Evolutionary conservation across 441 rosid species (phyloP).

Genomic region (Adansonia madagascariensis): DNA sequence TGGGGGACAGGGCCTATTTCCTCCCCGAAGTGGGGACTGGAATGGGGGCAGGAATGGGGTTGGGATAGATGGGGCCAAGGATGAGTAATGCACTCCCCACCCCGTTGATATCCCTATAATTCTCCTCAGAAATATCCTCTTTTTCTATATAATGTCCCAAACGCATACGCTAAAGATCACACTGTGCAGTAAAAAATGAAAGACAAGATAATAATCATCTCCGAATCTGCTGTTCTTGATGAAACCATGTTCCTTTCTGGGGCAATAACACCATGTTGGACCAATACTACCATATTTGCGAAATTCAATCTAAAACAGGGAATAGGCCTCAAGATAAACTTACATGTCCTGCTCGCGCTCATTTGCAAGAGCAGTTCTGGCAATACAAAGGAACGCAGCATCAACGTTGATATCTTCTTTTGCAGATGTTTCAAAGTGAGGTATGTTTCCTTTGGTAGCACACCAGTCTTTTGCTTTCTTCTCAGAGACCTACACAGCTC

Average conservation of each 20-base stretch:
- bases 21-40: background rate
- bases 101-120: background rate
- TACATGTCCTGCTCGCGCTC: conserved; percentile 91
- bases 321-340: conserved; percentile 33
- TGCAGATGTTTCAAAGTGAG: conserved; percentile 92
- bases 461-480: too few relatives aligned
- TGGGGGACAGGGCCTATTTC: background rate
- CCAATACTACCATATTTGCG: background rate
- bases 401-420: conserved; percentile 94
- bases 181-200: background rate
- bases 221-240: too few relatives aligned
- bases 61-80: background rate
- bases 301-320: conserved; percentile 9
- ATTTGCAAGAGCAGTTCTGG: conserved; percentile 81
- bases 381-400: conserved; percentile 74
- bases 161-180: background rate
- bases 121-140: background rate
- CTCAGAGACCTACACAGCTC: too few relatives aligned
- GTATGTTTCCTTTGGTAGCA: conserved; percentile 68
- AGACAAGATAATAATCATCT: background rate
- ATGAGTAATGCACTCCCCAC: background rate
- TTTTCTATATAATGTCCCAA: background rate
- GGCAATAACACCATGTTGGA: background rate
- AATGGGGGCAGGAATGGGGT: background rate
- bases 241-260: background rate